Percentiles rank a stretch among this genome's conserved stretches.
Evolutionary conservation across 1,139 yeast genomes (phyloP).

Genomic region (Yamadazyma dendronema): DNA sequence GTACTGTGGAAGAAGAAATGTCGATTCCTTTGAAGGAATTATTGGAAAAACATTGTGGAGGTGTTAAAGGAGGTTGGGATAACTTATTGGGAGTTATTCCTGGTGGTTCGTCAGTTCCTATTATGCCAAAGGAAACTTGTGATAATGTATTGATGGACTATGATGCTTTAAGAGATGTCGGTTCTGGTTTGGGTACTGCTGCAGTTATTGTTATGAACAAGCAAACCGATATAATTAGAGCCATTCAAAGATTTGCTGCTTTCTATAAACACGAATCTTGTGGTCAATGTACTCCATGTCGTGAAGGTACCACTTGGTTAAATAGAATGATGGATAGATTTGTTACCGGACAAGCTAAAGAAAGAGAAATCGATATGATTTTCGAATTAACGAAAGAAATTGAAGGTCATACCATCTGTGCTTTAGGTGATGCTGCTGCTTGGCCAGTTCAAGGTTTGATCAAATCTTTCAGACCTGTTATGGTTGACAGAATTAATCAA

Average conservation of each 20-base stretch:
- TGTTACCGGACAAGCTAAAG: conserved; percentile 72
- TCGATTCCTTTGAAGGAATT: conserved; percentile 79
- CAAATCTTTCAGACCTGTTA: conserved; percentile 76
- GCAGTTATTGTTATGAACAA: conserved; percentile 90
- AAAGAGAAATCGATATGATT: conserved; percentile 78
- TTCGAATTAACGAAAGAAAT: conserved; percentile 79
- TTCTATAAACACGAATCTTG: conserved; percentile 90
- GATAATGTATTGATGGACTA: conserved; percentile 77
- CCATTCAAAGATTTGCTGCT: conserved; percentile 77
- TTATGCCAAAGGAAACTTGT: conserved; percentile 66
- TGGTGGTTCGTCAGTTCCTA: conserved; percentile 86
- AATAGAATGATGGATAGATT: conserved; percentile 82
- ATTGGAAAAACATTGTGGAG: conserved; percentile 86
- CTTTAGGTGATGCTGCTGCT: conserved; percentile 89
- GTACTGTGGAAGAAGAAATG: conserved; percentile 93
- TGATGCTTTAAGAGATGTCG: conserved; percentile 80
- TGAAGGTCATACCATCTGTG: conserved; percentile 90
- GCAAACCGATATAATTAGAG: conserved; percentile 77
- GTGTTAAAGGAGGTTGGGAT: conserved; percentile 90
- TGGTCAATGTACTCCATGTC: conserved; percentile 93
- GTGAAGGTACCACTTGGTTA: conserved; percentile 91
- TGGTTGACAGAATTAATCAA: conserved; percentile 67
- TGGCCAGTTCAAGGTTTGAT: conserved; percentile 91
- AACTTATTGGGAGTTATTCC: conserved; percentile 82
- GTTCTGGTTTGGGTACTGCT: conserved; percentile 87